Percentiles rank a stretch among this genome's conserved stretches.
phyloP scores from a whole-genome alignment of 306 rosid genomes.

The Inga leiocalycina region DNA sequence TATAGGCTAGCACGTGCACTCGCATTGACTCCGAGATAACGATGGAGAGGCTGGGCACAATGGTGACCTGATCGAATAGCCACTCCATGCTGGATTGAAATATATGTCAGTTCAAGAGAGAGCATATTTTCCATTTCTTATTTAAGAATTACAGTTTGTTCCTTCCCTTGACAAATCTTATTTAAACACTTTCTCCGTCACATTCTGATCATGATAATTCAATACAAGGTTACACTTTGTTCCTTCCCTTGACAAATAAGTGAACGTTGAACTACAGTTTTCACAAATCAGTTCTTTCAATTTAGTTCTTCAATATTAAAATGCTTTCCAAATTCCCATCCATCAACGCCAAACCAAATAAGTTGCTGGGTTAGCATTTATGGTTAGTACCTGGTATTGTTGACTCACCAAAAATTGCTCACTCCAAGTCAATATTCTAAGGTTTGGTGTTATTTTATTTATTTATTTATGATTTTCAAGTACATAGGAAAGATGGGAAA shows the following conservation, averaged over 20 bases:
- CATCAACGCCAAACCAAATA: not conserved
- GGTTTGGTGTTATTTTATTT: not conserved
- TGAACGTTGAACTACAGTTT: not conserved
- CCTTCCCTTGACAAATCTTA: not conserved
- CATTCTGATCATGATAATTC: not conserved
- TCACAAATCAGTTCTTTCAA: not conserved
- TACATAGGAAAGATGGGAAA: not conserved
- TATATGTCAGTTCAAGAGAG: slow-evolving; percentile 20
- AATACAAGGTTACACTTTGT: not conserved
- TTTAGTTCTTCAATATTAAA: not conserved
- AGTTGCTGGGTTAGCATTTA: not conserved
- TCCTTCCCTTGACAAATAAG: not conserved
- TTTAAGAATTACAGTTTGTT: not conserved
- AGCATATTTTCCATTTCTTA: not conserved
- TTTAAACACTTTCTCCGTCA: not conserved
- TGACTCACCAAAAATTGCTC: not conserved
- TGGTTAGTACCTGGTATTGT: not conserved
- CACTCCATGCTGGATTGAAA: slow-evolving; percentile 82
- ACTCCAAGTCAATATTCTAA: not conserved
- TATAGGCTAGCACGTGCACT: slow-evolving; percentile 90
- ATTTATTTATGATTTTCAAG: not conserved
- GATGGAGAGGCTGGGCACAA: slow-evolving; percentile 97
- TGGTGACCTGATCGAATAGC: slow-evolving; percentile 98
- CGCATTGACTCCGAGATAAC: slow-evolving; percentile 63
- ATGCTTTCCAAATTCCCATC: no score